phyloP scores from a whole-genome alignment of 208 protist genomes.

The Crithidia thermophila region DNA sequence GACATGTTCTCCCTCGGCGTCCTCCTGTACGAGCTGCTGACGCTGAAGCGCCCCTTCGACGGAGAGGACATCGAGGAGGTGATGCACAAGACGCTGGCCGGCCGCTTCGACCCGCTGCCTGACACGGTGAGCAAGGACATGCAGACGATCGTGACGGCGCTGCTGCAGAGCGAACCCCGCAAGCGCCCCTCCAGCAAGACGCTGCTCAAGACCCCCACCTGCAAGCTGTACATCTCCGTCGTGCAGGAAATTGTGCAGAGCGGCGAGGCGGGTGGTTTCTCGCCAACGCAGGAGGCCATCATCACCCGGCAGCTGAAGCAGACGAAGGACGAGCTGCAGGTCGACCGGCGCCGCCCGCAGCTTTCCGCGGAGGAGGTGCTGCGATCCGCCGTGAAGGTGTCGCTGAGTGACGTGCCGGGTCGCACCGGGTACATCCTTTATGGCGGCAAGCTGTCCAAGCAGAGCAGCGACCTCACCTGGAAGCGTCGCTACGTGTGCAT shows the following conservation, averaged over 20 bases:
- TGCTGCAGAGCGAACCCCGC: slow-evolving; percentile 49
- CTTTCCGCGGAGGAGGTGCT: slow-evolving; percentile 58
- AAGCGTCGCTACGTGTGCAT: slow-evolving; percentile 80
- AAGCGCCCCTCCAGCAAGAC: slow-evolving; percentile 60
- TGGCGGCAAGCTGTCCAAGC: slow-evolving; percentile 60
- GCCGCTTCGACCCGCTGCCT: slow-evolving; percentile 48
- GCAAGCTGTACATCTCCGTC: slow-evolving; percentile 74
- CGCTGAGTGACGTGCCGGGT: slow-evolving; percentile 44
- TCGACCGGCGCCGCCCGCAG: slow-evolving; percentile 38
- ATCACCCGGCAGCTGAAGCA: slow-evolving; percentile 56
- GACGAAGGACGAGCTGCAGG: slow-evolving; percentile 57
- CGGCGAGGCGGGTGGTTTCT: slow-evolving; percentile 43
- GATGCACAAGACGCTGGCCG: slow-evolving; percentile 52
- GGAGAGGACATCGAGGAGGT: slow-evolving; percentile 68
- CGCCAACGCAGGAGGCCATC: slow-evolving; percentile 35
- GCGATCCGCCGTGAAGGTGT: slow-evolving; percentile 36
- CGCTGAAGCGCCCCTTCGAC: slow-evolving; percentile 74
- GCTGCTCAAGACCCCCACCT: slow-evolving; percentile 62
- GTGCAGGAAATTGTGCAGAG: slow-evolving; percentile 68
- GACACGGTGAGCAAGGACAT: slow-evolving; percentile 47
- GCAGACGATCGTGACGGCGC: slow-evolving; percentile 40
- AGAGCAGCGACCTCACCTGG: slow-evolving; percentile 75
- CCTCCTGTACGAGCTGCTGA: slow-evolving; percentile 84
- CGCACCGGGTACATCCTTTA: slow-evolving; percentile 54
- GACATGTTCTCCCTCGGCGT: slow-evolving; percentile 94